A percentile compares a stretch with the other conserved stretches of the same genome.
These are phyloP conservation scores for Nannochloropsis oceanica DNA, from an alignment of 108 stramenopile genomes.

Conservation along the genomic window DNA sequence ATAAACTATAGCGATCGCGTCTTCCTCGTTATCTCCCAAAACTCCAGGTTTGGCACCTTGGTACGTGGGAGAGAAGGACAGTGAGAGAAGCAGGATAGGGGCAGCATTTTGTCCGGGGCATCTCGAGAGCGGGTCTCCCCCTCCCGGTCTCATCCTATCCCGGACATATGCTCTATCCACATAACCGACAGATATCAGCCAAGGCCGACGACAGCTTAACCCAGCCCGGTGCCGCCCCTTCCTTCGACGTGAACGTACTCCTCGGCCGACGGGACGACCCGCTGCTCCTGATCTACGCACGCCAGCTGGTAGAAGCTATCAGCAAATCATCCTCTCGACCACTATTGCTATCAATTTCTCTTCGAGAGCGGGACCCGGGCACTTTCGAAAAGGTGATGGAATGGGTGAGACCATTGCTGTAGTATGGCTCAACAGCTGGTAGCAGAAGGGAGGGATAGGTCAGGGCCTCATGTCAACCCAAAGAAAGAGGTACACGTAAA, in stretches of 20 bases:
- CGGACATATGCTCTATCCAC: no score
- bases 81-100: neutral
- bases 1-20: neutral
- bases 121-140: no score
- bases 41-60: neutral
- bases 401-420: neutral
- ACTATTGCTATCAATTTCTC: neutral
- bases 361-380: neutral
- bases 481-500: no score
- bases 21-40: neutral
- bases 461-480: no score
- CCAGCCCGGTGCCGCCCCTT: neutral
- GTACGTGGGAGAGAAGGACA: neutral
- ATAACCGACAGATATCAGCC: neutral
- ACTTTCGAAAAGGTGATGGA: neutral
- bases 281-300: constrained; percentile 1
- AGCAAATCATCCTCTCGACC: neutral
- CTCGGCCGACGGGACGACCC: constrained; percentile 14
- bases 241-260: neutral
- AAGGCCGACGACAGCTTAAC: neutral
- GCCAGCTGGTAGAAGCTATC: neutral
- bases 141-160: no score
- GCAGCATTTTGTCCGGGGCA: no score
- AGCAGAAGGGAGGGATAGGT: no score
- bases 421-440: neutral